Evolutionary conservation across 352 stramenopile genomes (phyloP), one percentile per base, ranked within the genome.

Genomic region (Phytophthora quininea): DNA sequence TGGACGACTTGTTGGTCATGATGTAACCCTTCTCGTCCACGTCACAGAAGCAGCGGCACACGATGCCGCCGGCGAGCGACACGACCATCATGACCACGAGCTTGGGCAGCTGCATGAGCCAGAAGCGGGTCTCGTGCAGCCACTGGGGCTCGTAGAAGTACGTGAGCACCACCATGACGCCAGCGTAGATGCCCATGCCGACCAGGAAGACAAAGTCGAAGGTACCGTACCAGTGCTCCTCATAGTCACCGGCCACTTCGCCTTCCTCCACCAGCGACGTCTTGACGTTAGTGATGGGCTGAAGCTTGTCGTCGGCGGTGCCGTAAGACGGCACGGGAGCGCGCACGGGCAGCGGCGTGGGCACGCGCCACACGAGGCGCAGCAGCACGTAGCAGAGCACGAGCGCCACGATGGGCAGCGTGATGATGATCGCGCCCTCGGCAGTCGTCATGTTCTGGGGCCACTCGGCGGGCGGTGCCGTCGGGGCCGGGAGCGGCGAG

Each of bases 21-120:
- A 95, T 90, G 74, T 95, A 95, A 9, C 86, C 88, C 53, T 85
- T 84, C 31, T 88, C 79, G 56, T 95, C 86, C 1, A 95, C 88
- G 32, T 84, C 79, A 54, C 88, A 95, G 64, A 88, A 94, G 58
- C 73, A 73, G n/a, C 86, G 84, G 58, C 88, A 95, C 49, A 95
- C 79, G 31, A 94, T 73, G 4, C 88, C 88, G 10, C 88, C 88
- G 15, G 88, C 12, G 2, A 88, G 74, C 15, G 86, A 92, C 10
- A 94, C 84, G 11, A 74, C 37, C 79, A 92, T 87, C 86, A 94
- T 94, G 24, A 88, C 75, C 11, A 67, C 68, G 2, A 94, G 62
- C 62, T 94, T 91, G 15, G 86, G 86, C n/a, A 90, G 42, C 46
- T 91, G 73, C 61, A 74, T 77, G 35, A 89, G 50, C 86, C 86